Evolutionary conservation across 2,329 filamentous ascomycete species (phyloP).

Genomic region (Metarhizium humberi): DNA sequence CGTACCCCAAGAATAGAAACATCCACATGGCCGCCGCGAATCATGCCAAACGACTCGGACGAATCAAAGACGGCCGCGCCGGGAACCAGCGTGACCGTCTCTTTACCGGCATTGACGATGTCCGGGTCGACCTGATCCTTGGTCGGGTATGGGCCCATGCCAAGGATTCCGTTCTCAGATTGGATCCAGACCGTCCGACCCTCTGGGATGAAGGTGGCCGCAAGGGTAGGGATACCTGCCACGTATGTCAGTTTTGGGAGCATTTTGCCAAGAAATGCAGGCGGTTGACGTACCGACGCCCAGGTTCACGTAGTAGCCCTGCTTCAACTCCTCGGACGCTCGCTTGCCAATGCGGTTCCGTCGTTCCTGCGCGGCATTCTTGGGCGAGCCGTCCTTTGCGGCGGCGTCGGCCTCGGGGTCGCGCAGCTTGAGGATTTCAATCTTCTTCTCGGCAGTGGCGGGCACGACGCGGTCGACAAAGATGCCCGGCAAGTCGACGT

Average conservation of each 20-base stretch:
- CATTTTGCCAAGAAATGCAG: not conserved
- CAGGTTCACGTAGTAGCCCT: conserved; percentile 72
- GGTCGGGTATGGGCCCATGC: conserved; percentile 73
- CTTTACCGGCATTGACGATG: conserved; percentile 80
- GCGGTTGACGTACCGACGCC: conserved; percentile 44
- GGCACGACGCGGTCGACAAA: conserved; percentile 76
- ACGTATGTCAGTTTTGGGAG: not conserved
- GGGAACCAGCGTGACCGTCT: conserved; percentile 71
- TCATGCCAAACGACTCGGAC: conserved; percentile 80
- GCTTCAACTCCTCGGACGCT: conserved; percentile 71
- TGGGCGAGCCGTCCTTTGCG: conserved; percentile 24
- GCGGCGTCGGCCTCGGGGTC: conserved; percentile 24
- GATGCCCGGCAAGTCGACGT: conserved; percentile 72
- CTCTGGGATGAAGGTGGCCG: conserved; percentile 62
- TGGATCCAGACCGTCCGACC: conserved; percentile 72
- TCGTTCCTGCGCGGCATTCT: conserved; percentile 39
- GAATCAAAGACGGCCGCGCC: conserved; percentile 73
- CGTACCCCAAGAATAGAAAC: conserved; percentile 67
- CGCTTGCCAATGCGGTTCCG: conserved; percentile 66
- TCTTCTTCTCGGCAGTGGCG: conserved; percentile 58
- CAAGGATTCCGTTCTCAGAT: conserved; percentile 77
- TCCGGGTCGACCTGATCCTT: conserved; percentile 65
- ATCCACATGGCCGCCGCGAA: conserved; percentile 74
- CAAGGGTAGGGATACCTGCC: conserved; percentile 71
- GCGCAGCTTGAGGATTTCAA: conserved; percentile 59